Evolutionary conservation across 208 protist species (phyloP).

Genomic region (Naegleria gruberi): DNA sequence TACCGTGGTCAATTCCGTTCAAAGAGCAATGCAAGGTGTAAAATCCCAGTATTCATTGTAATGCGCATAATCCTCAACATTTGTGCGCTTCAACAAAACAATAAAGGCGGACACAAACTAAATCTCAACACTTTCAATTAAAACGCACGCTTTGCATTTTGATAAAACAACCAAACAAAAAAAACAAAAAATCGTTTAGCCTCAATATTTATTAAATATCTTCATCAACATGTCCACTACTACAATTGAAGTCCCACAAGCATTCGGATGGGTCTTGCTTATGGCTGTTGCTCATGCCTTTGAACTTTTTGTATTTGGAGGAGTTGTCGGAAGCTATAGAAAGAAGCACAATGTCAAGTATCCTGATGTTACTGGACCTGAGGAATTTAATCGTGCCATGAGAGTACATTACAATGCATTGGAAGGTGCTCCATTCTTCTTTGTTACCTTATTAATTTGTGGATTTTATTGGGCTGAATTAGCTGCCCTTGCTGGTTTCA

Average conservation of each 20-base stretch:
- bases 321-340: not conserved
- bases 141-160: too few relatives aligned
- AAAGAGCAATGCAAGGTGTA: too few relatives aligned
- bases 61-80: too few relatives aligned
- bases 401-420: conserved; percentile 11
- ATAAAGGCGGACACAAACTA: too few relatives aligned
- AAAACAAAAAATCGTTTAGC: too few relatives aligned
- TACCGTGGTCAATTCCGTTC: too few relatives aligned
- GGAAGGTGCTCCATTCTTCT: not conserved
- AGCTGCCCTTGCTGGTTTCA: not conserved
- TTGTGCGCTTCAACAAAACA: too few relatives aligned
- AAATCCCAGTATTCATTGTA: too few relatives aligned
- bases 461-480: not conserved
- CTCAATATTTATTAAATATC: too few relatives aligned
- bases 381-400: conserved; percentile 7
- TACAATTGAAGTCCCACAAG: not conserved
- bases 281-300: not conserved
- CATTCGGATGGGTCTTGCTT: not conserved
- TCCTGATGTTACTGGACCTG: not conserved
- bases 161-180: too few relatives aligned
- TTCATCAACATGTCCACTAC: too few relatives aligned
- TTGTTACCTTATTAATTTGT: not conserved
- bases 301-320: not conserved
- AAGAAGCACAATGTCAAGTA: not conserved
- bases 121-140: too few relatives aligned